Conservation (phyloP, 805 yeast genomes). For the Wickerhamomyces tratensis region DNA sequence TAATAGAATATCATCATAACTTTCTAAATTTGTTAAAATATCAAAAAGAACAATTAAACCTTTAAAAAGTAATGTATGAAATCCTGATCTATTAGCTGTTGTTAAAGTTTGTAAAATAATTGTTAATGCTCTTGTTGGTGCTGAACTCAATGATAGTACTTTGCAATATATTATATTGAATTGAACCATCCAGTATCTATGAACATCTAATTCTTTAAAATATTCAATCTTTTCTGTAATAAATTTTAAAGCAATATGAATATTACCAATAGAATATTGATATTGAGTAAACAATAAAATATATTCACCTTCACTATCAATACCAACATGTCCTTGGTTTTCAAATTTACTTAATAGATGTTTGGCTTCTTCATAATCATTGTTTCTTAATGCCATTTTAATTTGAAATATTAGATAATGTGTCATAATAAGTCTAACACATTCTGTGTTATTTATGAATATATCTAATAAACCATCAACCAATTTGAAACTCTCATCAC, state of each 20-base stretch:
- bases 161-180: slow-evolving; percentile 37
- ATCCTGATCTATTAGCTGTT: slow-evolving; percentile 35
- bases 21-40: slow-evolving; percentile 31
- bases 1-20: slow-evolving; percentile 31
- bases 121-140: slow-evolving; percentile 41
- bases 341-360: slow-evolving; percentile 12
- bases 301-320: slow-evolving; percentile 22
- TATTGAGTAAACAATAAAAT: slow-evolving; percentile 15
- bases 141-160: slow-evolving; percentile 31
- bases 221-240: slow-evolving; percentile 13
- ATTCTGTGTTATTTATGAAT: slow-evolving; percentile 9
- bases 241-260: slow-evolving; percentile 12
- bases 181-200: slow-evolving; percentile 34
- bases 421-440: slow-evolving; percentile 31
- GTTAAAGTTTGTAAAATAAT: slow-evolving; percentile 39
- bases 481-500: slow-evolving; percentile 27
- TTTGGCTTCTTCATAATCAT: slow-evolving; percentile 17
- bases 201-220: slow-evolving; percentile 17
- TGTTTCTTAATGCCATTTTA: slow-evolving; percentile 18
- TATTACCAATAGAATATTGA: slow-evolving; percentile 15
- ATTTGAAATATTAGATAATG: slow-evolving; percentile 30
- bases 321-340: slow-evolving; percentile 12
- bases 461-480: slow-evolving; percentile 24
- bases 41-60: slow-evolving; percentile 36
- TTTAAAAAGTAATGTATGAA: slow-evolving; percentile 33